Percentiles rank a stretch among this genome's conserved stretches.
phyloP scores from a whole-genome alignment of 441 rosid species.

The Raphanus hybrid region DNA sequence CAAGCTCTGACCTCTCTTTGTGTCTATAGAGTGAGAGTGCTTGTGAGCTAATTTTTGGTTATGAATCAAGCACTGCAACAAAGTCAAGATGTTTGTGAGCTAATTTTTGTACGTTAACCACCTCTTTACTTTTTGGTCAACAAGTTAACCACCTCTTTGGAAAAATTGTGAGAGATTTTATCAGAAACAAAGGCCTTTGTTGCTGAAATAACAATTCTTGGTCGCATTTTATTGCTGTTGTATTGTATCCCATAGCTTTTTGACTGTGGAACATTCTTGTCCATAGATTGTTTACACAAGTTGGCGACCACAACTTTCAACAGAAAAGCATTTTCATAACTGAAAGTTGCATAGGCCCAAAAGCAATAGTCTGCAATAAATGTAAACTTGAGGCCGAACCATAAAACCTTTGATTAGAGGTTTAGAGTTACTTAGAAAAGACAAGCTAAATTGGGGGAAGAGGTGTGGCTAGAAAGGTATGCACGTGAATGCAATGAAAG shows the following conservation, averaged over 20 bases:
- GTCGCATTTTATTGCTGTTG: constrained; percentile 9
- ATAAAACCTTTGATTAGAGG: constrained; percentile 18
- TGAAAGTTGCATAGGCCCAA: constrained; percentile 30
- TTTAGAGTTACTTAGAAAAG: constrained; percentile 35
- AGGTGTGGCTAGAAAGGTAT: constrained; percentile 30
- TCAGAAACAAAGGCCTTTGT: neutral
- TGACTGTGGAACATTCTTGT: constrained; percentile 23
- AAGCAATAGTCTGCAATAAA: constrained; percentile 23
- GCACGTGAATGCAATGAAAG: constrained; percentile 36
- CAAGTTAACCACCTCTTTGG: neutral
- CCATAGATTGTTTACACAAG: constrained; percentile 8
- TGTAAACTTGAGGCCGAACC: constrained; percentile 27
- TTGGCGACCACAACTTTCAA: neutral
- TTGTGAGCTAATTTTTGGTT: constrained; percentile 46
- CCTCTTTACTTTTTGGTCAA: neutral
- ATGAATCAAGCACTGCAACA: constrained; percentile 34
- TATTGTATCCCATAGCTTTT: constrained; percentile 23
- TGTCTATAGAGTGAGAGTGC: constrained; percentile 52
- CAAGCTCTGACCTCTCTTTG: constrained; percentile 13
- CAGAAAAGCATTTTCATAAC: constrained; percentile 8
- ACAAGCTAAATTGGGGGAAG: constrained; percentile 24
- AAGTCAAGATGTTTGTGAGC: constrained; percentile 49
- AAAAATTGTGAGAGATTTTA: constrained; percentile 13
- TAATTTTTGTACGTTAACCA: constrained; percentile 26
- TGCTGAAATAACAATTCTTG: constrained; percentile 15